Base-by-base conservation (phyloP, 805 yeast genomes). In the Starmerella cellae region DNA sequence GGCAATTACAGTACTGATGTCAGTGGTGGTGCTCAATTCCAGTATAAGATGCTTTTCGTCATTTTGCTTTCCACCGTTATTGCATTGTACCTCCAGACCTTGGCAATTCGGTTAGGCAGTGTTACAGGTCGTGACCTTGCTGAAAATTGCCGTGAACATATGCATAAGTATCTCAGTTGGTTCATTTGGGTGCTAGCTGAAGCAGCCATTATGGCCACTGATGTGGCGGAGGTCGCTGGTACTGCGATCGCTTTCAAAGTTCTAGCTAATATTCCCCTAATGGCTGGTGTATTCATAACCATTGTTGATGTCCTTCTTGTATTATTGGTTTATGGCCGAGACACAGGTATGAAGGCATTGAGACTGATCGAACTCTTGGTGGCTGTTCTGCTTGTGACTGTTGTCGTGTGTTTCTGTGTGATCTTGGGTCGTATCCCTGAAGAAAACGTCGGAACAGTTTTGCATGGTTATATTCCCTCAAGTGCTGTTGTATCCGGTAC, bases 201-300 rank as follows among this genome's bases (percentile, higher is more conserved):
- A 56, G 63, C 79, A 17, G 94, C 97, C 18, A 88, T 88, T 45
- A 77, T 88, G 34, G 95, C 96, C 2, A 88, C 97, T 0, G 98
- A 88, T 63, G 71, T 91, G 50, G 96, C 98, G 1, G 97, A 88
- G 59, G 95, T 88, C 28, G 88, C 91, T 21, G 98, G 98, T n/a
- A 83, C 95, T 3, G 96, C 97, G 3, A 84, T 88, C 44, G 79
- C 97, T 0, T 68, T 88, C 44, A 84, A 91, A 53, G 83, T 88
- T 43, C 63, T 91, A 34, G 75, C 87, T 57, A 70, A 73, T 2
- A 65, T 91, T 6, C 97, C 97, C 0, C 64, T 91, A 17, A 69
- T 82, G 6, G 67, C 75, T 4, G 98, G 98, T 27, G 94, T 88
- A 14, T 62, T 84, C 3, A 60, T 88, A 39, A 88, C 97, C 0